Evolutionary conservation across 805 yeast genomes (phyloP).

Genomic region (Cyberlindnera xylosilytica): DNA sequence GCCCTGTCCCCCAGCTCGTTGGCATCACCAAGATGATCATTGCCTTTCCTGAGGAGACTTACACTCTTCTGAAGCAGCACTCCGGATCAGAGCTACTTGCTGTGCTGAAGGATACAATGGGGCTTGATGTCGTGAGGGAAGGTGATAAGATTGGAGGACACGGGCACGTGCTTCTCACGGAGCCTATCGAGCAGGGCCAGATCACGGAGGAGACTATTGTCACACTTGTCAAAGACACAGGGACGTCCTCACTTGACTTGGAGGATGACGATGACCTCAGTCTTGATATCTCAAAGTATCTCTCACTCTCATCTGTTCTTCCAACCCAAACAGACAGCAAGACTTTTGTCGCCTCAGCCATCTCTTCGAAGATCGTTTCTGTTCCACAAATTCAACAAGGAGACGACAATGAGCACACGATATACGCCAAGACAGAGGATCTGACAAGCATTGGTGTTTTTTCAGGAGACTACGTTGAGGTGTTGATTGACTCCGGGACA

Average conservation of each 20-base stretch:
- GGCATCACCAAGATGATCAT: constrained; percentile 20
- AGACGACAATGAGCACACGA: constrained; percentile 47
- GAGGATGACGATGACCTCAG: constrained; percentile 5
- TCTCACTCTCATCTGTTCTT: constrained; percentile 1
- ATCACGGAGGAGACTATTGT: constrained; percentile 47
- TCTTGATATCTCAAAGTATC: constrained; percentile 19
- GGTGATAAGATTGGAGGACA: constrained; percentile 16
- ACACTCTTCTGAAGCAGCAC: constrained; percentile 16
- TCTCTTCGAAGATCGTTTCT: constrained; percentile 3
- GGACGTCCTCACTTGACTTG: too few species aligned
- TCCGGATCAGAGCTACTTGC: constrained; percentile 16
- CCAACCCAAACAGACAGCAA: neutral
- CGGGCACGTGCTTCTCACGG: constrained; percentile 58
- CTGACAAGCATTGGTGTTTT: constrained; percentile 58
- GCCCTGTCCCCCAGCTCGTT: constrained; percentile 14
- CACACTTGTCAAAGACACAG: constrained; percentile 45
- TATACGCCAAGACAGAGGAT: constrained; percentile 43
- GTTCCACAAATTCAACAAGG: constrained; percentile 3
- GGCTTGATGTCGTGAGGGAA: constrained; percentile 18
- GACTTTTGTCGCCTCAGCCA: constrained; percentile 1
- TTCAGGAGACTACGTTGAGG: constrained; percentile 61
- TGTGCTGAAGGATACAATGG: constrained; percentile 9
- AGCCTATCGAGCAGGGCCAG: constrained; percentile 71
- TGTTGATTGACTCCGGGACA: constrained; percentile 19
- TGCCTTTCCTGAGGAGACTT: constrained; percentile 21